phyloP scores from a whole-genome alignment of 2,329 filamentous ascomycete species.

The Didymella segeticola region DNA sequence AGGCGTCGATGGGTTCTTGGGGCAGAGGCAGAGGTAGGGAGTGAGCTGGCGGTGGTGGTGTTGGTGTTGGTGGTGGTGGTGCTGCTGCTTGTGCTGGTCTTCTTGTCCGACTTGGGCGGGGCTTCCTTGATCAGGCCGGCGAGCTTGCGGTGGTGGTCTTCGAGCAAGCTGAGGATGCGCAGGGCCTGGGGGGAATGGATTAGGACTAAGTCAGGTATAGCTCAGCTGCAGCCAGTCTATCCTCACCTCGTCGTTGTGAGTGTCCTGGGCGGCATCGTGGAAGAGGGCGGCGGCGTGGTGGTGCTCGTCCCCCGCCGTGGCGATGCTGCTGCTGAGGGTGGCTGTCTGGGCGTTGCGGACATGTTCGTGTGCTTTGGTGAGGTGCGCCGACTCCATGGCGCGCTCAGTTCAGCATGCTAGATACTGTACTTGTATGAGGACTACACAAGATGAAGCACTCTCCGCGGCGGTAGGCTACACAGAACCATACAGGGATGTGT shows the following conservation, averaged over 20 bases:
- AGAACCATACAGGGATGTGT: background rate
- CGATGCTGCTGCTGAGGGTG: conserved; percentile 71
- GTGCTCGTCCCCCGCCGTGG: conserved; percentile 86
- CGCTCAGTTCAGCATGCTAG: conserved; percentile 14
- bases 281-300: conserved; percentile 88
- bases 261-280: conserved; percentile 77
- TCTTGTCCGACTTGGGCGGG: conserved; percentile 37
- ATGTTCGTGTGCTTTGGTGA: conserved; percentile 85
- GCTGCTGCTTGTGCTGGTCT: conserved; percentile 15
- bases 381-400: conserved; percentile 71
- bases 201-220: background rate
- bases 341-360: conserved; percentile 83
- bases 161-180: conserved; percentile 82
- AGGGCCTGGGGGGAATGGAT: conserved; percentile 67
- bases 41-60: conserved; percentile 29
- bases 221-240: too few species aligned
- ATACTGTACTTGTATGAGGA: too few species aligned
- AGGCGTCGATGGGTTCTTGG: conserved; percentile 53
- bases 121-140: conserved; percentile 81
- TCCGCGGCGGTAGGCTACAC: too few species aligned
- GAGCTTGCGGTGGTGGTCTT: conserved; percentile 84
- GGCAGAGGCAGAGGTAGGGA: conserved; percentile 49
- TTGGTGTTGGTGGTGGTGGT: conserved; percentile 27
- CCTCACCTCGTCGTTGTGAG: conserved; percentile 64
- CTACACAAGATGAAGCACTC: background rate